Evolutionary conservation across 2,329 filamentous ascomycete genomes (phyloP), one percentile per base, ranked within the genome.

Genomic region (Mycogone perniciosa): DNA sequence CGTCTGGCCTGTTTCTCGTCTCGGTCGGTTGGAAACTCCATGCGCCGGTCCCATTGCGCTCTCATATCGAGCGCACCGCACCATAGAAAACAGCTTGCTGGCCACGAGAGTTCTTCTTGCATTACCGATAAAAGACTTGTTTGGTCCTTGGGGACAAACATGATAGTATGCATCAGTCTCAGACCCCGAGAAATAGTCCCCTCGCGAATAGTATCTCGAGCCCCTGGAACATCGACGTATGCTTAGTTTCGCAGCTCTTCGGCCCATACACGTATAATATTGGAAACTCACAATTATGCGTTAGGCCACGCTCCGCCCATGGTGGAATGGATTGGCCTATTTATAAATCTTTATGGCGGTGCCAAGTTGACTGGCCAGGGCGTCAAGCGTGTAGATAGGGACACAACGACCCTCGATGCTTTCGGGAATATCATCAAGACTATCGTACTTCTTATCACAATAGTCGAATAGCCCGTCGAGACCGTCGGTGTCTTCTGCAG

Each of bases 1-100:
- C 41, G 38, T 29, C 31, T n/a, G 33, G n/a, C 7, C n/a, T 46
- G 41, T 30, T 42, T 52, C 31, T 10, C 29, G 20, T 54, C 43
- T 29, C 44, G 33, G 31, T 42, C 42, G 8, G 51, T 49, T 20
- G 45, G 45, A 7, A 35, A 20, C 13, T 42, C 9, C 31, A 26
- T 34, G 31, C 35, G 37, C 13, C 42, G 30, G 30, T 34, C 7
- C 26, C 11, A 26, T 26, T 49, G 31, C 30, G 11, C 27, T 26
- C 9, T 48, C 34, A 39, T 33, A 1, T 37, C 35, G n/a, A 41
- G 34, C n/a, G 31, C 31, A 7, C 39, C 31, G 34, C n/a, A 13
- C 33, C 41, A 26, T 7, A 50, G 9, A 44, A 52, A 49, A 27
- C 31, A 33, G 13, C 26, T 11, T 2, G 13, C 6, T 1, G 11